Evolutionary conservation across 1,284 basidiomycete species (phyloP).

Genomic region (Pseudozyma tsukubaensis): DNA sequence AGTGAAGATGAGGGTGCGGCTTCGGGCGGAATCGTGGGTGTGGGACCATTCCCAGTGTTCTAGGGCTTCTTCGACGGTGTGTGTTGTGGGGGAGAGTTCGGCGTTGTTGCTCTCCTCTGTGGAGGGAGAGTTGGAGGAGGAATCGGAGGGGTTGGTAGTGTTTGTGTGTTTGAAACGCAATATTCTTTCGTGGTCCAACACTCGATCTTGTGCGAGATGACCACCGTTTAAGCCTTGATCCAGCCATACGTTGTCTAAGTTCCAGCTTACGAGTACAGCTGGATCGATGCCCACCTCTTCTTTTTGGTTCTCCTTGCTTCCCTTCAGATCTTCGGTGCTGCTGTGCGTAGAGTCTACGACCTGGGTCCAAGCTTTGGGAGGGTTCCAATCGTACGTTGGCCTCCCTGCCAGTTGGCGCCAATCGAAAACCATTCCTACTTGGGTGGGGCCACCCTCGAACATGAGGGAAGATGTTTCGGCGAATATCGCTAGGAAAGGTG

Average conservation of each 20-base stretch:
- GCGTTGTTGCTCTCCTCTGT: neutral
- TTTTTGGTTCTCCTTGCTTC: neutral
- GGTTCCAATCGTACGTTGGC: conserved; percentile 33
- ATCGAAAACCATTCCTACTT: conserved; percentile 93
- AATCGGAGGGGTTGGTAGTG: conserved; percentile 8
- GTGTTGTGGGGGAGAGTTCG: neutral
- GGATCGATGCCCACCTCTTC: conserved; percentile 10
- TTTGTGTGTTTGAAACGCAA: conserved; percentile 29
- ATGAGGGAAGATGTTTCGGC: conserved; percentile 79
- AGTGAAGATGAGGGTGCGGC: conserved; percentile 13
- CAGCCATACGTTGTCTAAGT: conserved; percentile 69
- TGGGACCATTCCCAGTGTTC: conserved; percentile 72
- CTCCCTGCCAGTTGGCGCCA: conserved; percentile 86
- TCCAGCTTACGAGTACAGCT: conserved; percentile 23
- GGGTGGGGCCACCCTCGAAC: conserved; percentile 86
- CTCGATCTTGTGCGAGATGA: neutral
- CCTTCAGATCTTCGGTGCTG: neutral
- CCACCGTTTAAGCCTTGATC: conserved; percentile 3
- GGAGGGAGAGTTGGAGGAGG: neutral
- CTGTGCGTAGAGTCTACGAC: neutral
- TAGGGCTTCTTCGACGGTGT: conserved; percentile 72
- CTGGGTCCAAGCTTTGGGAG: neutral
- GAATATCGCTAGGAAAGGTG: conserved; percentile 80
- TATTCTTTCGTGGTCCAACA: conserved; percentile 29
- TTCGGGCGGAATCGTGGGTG: conserved; percentile 20